Evolutionary conservation across 2,329 filamentous ascomycete genomes (phyloP).

Genomic region (Blastomyces emzantsi): DNA sequence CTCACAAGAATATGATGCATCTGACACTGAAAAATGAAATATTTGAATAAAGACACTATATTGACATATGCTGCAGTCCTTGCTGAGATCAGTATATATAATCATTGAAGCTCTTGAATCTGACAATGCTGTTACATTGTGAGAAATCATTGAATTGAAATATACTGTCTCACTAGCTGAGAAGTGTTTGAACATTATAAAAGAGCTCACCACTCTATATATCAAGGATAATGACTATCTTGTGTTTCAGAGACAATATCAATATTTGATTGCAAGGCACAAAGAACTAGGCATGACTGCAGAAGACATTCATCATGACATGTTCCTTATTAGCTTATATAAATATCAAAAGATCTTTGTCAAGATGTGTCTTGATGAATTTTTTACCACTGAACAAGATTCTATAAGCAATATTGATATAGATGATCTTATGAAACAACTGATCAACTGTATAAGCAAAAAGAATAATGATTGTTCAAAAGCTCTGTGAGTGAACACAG

Average conservation of each 20-base stretch:
- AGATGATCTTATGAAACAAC: neutral
- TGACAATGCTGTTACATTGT: neutral
- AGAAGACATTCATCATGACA: neutral
- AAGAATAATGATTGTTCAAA: neutral
- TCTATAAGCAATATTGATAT: neutral
- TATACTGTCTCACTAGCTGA: neutral
- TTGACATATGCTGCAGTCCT: neutral
- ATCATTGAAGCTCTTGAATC: neutral
- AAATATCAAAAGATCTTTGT: neutral
- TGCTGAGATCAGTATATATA: neutral
- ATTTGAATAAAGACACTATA: neutral
- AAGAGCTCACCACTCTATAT: neutral
- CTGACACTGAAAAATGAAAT: neutral
- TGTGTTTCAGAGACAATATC: neutral
- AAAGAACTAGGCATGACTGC: neutral
- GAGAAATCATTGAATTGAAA: neutral
- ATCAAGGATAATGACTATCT: neutral
- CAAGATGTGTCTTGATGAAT: neutral
- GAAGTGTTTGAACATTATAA: neutral
- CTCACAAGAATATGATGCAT: neutral
- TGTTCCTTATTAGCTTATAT: neutral
- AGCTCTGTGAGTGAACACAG: neutral
- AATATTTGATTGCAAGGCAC: neutral
- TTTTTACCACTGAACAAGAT: neutral
- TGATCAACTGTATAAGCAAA: neutral